A percentile compares a stretch with the other conserved stretches of the same genome.
phyloP scores from a whole-genome alignment of 176 grass and related monocot genomes.

The Hsuehochloa calcarea region DNA sequence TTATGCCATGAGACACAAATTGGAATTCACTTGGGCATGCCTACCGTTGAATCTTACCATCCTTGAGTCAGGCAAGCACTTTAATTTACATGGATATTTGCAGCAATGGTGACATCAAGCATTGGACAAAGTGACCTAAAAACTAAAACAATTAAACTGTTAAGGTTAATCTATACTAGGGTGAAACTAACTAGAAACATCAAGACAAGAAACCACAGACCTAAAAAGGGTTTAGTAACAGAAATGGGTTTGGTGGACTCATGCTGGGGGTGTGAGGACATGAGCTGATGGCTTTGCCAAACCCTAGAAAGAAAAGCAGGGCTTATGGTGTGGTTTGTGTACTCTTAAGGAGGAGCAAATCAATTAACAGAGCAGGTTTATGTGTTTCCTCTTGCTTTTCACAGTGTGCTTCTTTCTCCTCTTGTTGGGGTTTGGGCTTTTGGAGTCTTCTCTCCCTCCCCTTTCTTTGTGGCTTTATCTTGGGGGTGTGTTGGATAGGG shows the following conservation, averaged over 20 bases:
- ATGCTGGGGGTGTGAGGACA: constrained; percentile 33
- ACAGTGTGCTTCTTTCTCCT: background rate
- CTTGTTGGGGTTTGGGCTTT: constrained; percentile 44
- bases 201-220: constrained; percentile 20
- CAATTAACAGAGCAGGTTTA: constrained; percentile 22
- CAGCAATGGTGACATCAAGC: constrained; percentile 54
- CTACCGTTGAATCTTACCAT: constrained; percentile 26
- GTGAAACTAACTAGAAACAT: constrained; percentile 28
- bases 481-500: constrained; percentile 40
- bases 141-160: background rate
- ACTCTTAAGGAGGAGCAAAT: constrained; percentile 36
- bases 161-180: background rate
- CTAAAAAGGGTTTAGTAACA: background rate
- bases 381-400: background rate
- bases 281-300: constrained; percentile 32
- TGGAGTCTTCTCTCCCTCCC: constrained; percentile 58
- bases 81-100: constrained; percentile 23
- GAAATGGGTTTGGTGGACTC: constrained; percentile 14
- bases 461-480: constrained; percentile 50
- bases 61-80: background rate
- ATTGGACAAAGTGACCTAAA: constrained; percentile 25
- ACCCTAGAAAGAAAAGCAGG: constrained; percentile 30
- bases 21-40: constrained; percentile 32
- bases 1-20: constrained; percentile 19
- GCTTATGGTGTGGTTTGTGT: constrained; percentile 24